phyloP scores from a whole-genome alignment of 2,329 filamentous ascomycete genomes.

The Aspergillus ochraceus region DNA sequence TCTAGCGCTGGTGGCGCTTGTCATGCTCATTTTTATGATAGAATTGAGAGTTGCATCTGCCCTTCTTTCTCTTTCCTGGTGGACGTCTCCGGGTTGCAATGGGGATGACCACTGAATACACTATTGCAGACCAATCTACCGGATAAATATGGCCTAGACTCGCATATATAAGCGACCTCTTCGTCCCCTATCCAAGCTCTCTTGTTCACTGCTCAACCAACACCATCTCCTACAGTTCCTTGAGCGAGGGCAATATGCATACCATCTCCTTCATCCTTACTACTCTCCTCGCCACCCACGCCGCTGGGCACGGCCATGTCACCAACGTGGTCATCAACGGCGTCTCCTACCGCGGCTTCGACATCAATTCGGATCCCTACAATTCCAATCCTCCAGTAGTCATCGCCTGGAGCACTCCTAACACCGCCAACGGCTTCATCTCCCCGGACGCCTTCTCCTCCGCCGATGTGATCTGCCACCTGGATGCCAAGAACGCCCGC shows the following conservation, averaged over 20 bases:
- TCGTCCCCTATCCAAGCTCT: neutral
- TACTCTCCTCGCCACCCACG: constrained; percentile 6
- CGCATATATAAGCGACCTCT: neutral
- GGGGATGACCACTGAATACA: no score
- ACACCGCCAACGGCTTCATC: constrained; percentile 55
- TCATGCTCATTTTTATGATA: neutral
- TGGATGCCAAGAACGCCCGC: constrained; percentile 51
- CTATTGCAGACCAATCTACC: no score
- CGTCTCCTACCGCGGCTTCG: constrained; percentile 20
- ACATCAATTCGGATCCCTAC: constrained; percentile 34
- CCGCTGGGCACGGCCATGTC: constrained; percentile 15
- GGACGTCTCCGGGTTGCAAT: no score
- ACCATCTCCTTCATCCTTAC: neutral
- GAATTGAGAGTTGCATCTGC: neutral
- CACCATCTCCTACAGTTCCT: neutral
- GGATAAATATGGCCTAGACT: neutral
- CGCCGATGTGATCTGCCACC: constrained; percentile 61
- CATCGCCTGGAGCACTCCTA: constrained; percentile 55
- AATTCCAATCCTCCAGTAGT: constrained; percentile 35
- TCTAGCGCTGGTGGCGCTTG: neutral
- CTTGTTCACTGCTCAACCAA: neutral
- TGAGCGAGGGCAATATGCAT: neutral
- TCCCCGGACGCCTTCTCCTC: constrained; percentile 39
- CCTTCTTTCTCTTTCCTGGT: neutral
- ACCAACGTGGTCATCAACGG: constrained; percentile 22